Evolutionary conservation across 2,329 filamentous ascomycete species (phyloP).

Genomic region (Fulvia fulva): DNA sequence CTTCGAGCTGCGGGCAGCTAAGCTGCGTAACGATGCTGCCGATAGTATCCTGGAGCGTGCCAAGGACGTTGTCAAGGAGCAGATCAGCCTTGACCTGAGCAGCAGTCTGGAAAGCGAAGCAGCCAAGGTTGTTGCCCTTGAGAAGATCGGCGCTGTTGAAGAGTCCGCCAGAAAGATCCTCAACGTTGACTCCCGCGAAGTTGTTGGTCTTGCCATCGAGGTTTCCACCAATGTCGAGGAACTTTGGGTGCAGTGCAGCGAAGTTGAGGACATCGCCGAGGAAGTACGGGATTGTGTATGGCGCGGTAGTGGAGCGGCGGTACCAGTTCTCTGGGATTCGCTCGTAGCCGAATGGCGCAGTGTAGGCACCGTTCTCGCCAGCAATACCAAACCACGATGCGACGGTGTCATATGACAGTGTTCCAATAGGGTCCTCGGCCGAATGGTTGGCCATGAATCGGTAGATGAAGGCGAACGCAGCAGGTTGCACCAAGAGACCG

Average conservation of each 20-base stretch:
- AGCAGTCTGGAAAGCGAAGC: conserved; percentile 35
- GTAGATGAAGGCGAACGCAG: conserved; percentile 31
- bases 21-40: conserved; percentile 19
- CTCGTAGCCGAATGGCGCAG: conserved; percentile 18
- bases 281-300: conserved; percentile 35
- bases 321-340: conserved; percentile 30
- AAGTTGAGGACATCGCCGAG: conserved; percentile 17
- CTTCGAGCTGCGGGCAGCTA: conserved; percentile 27
- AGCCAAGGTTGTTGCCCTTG: conserved; percentile 36
- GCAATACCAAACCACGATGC: conserved; percentile 22
- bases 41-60: conserved; percentile 10
- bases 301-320: conserved; percentile 23
- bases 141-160: conserved; percentile 35
- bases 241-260: conserved; percentile 29
- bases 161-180: conserved; percentile 38
- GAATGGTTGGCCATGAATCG: conserved; percentile 33
- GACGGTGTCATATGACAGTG: conserved; percentile 16
- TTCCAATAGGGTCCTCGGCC: conserved; percentile 19
- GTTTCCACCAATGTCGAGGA: conserved; percentile 36
- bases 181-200: conserved; percentile 35
- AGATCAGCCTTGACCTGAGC: conserved; percentile 34
- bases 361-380: conserved; percentile 19
- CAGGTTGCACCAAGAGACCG: conserved; percentile 27
- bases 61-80: conserved; percentile 9
- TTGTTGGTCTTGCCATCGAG: conserved; percentile 34